Evolutionary conservation across 2,329 filamentous ascomycete genomes (phyloP).

Genomic region (Exophiala spinifera): DNA sequence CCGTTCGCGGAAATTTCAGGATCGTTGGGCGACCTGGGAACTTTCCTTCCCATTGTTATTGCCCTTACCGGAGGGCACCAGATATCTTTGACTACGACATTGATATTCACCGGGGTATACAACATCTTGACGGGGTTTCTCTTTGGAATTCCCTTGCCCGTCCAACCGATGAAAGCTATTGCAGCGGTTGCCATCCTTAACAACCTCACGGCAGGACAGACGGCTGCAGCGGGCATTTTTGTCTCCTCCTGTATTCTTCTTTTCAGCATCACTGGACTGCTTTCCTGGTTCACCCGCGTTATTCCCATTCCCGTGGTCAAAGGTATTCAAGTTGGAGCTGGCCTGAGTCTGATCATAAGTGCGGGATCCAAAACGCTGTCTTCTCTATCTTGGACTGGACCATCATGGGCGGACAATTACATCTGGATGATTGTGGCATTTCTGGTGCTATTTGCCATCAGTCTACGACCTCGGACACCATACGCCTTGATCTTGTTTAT

Average conservation of each 20-base stretch:
- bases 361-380: slow-evolving; percentile 67
- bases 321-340: slow-evolving; percentile 90
- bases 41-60: slow-evolving; percentile 82
- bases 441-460: slow-evolving; percentile 65
- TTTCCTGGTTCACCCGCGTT: slow-evolving; percentile 67
- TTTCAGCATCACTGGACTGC: slow-evolving; percentile 74
- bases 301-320: slow-evolving; percentile 87
- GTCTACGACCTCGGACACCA: slow-evolving; percentile 64
- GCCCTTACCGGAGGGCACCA: slow-evolving; percentile 74
- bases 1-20: slow-evolving; percentile 79
- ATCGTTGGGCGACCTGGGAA: slow-evolving; percentile 83
- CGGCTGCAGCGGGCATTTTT: slow-evolving; percentile 78
- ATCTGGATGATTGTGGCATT: slow-evolving; percentile 75
- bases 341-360: slow-evolving; percentile 75
- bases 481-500: slow-evolving; percentile 73
- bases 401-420: slow-evolving; percentile 71
- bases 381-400: slow-evolving; percentile 64
- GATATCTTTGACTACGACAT: slow-evolving; percentile 74
- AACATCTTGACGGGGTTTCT: slow-evolving; percentile 78
- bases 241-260: slow-evolving; percentile 71
- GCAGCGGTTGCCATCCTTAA: slow-evolving; percentile 81
- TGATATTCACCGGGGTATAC: slow-evolving; percentile 83
- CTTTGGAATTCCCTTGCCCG: slow-evolving; percentile 86
- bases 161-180: slow-evolving; percentile 89
- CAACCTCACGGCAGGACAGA: slow-evolving; percentile 64